Percentiles rank a stretch among this genome's conserved stretches.
These are phyloP conservation scores for Cornus controversa DNA, from an alignment of 148 eudicot species.

Conservation along the genomic window DNA sequence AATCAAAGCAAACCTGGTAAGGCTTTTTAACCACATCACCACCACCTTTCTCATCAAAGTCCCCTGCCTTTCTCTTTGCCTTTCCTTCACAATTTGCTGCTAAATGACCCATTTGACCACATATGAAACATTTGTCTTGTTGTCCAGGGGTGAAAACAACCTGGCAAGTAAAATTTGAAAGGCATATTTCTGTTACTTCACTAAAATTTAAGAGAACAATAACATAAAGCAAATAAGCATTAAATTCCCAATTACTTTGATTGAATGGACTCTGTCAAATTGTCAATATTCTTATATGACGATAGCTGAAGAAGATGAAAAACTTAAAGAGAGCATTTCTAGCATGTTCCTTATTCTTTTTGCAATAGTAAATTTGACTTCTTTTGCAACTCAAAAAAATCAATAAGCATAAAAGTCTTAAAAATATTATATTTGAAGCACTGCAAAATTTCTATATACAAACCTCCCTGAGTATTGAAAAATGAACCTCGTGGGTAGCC, in stretches of 20 bases:
- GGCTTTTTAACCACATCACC: conserved; percentile 67
- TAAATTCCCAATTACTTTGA: background rate
- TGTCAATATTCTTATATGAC: background rate
- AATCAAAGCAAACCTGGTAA: conserved; percentile 60
- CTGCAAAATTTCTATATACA: background rate
- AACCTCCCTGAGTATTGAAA: conserved; percentile 95
- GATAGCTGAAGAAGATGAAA: background rate
- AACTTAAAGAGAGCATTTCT: background rate
- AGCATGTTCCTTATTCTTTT: background rate
- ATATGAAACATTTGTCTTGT: conserved; percentile 85
- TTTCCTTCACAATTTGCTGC: conserved; percentile 92
- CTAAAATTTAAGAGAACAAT: background rate
- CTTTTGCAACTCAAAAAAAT: background rate
- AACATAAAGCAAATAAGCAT: background rate
- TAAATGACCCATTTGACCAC: conserved; percentile 95
- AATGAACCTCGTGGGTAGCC: conserved; percentile 98
- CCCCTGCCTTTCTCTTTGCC: conserved; percentile 92
- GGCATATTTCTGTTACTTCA: background rate
- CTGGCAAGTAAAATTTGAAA: conserved; percentile 29
- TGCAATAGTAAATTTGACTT: background rate
- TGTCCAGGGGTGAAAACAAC: conserved; percentile 82
- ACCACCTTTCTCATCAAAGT: conserved; percentile 81
- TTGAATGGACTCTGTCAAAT: background rate
- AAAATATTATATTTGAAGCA: background rate
- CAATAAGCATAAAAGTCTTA: background rate